Evolutionary conservation across 345 rosid genomes (phyloP).

Genomic region (Lepidium aucheri): DNA sequence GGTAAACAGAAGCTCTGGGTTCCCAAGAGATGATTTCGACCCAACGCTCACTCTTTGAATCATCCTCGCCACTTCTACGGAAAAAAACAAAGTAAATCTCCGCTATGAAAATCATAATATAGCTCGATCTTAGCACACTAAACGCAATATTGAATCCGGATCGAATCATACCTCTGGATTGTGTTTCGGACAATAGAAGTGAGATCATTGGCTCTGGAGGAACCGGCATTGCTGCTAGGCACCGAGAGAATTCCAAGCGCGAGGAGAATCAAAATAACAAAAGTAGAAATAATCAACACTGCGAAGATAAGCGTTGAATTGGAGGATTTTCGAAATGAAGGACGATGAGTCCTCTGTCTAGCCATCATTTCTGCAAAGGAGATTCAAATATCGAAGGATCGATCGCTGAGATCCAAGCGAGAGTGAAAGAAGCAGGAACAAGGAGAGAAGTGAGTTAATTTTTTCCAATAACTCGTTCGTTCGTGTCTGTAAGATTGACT

Average conservation of each 20-base stretch:
- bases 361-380: slow-evolving; percentile 33
- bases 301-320: slow-evolving; percentile 46
- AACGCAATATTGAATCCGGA: not conserved
- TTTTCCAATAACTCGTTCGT: no score
- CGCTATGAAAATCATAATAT: not conserved
- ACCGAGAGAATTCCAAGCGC: slow-evolving; percentile 64
- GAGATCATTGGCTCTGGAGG: slow-evolving; percentile 62
- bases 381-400: not conserved
- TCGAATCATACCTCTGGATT: slow-evolving; percentile 28
- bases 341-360: slow-evolving; percentile 50
- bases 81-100: not conserved
- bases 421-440: not conserved
- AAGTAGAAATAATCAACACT: slow-evolving; percentile 47
- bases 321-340: slow-evolving; percentile 50
- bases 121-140: not conserved
- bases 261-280: slow-evolving; percentile 62
- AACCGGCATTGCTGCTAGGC: slow-evolving; percentile 44
- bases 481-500: no score
- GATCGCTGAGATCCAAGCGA: not conserved
- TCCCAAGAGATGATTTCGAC: slow-evolving; percentile 92
- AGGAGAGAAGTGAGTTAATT: no score
- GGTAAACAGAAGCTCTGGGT: slow-evolving; percentile 82
- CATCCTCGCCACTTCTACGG: slow-evolving; percentile 39
- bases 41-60: slow-evolving; percentile 54
- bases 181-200: slow-evolving; percentile 50